Percentiles rank a stretch among this genome's conserved stretches.
Conservation (phyloP, 176 grass and related monocot species). For the Canna indica region DNA sequence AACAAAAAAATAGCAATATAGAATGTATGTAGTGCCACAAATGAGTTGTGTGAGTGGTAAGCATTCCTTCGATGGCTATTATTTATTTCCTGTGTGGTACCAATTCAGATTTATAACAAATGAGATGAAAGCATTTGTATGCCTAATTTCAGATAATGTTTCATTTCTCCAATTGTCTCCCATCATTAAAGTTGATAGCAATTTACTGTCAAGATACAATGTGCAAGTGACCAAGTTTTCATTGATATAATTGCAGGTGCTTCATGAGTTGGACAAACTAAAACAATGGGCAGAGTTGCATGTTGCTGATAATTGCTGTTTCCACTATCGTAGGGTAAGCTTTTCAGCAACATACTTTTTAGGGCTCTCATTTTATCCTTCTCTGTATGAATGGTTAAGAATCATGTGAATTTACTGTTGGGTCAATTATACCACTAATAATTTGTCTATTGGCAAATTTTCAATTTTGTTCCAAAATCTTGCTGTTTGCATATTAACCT, state of each 20-base stretch:
- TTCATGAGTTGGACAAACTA: constrained; percentile 61
- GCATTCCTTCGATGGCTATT: no score
- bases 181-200: not conserved
- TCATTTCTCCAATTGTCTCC: not conserved
- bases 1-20: no score
- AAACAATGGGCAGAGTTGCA: constrained; percentile 71
- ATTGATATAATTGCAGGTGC: constrained; percentile 30
- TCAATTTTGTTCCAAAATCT: no score
- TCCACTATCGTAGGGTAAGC: constrained; percentile 69
- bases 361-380: constrained; percentile 1
- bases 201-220: not conserved
- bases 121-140: no score
- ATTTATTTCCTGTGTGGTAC: no score
- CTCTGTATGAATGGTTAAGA: not conserved
- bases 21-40: no score
- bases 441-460: no score
- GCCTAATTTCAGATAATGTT: no score
- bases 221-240: not conserved
- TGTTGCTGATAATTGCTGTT: constrained; percentile 82
- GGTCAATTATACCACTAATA: not conserved
- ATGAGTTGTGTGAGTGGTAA: no score
- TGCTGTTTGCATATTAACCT: no score
- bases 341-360: not conserved
- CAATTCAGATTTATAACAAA: no score
- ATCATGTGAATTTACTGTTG: not conserved